Evolutionary conservation across 768 basidiomycete genomes (phyloP), one percentile per base, ranked within the genome.

Genomic region (Lyophyllum semitale): DNA sequence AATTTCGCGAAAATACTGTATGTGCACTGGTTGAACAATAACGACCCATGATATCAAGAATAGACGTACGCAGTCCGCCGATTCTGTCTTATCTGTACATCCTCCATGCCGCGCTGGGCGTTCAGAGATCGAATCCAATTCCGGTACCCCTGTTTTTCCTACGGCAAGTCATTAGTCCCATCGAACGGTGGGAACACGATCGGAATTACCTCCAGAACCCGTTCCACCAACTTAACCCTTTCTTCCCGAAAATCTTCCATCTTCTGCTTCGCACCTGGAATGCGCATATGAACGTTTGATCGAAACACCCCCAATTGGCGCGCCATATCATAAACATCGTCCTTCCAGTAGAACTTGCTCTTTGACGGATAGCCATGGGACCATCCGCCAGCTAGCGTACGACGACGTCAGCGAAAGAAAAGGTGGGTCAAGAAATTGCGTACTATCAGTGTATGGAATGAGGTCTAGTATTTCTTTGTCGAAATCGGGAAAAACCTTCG

Each of bases 331-430:
- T 60, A 45, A 20, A 76, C 62, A 43, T 75, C 75, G 4, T 41
- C 25, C n/a, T 59, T 60, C 74, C 72, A 75, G 58, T 68, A 75
- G 45, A 66, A 75, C 30, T 63, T 62, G 51, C 70, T 73, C 2
- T 29, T 53, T 12, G 66, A 66, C 4, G 59, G 44, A 47, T 65
- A 58, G 1, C 66, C 67, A 55, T 68, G 66, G 5, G 65, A 32
- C 66, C 68, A 66, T 9, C 67, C 69, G 22, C 68, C 66, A 27
- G 66, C 73, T 74, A 55, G 23, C 20, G 23, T n/a, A 35, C 12
- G 23, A 13, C 22, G 23, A 29, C n/a, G 56, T 2, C 57, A 50
- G 27, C 20, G 41, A n/a, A 53, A 25, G 3, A 37, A 8, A 26
- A 9, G 29, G 25, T 8, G 26, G 40, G 37, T 33, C 8, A 30